Base-by-base conservation (phyloP, 176 grass and related monocot species). In the Bonia amplexicaulis region DNA sequence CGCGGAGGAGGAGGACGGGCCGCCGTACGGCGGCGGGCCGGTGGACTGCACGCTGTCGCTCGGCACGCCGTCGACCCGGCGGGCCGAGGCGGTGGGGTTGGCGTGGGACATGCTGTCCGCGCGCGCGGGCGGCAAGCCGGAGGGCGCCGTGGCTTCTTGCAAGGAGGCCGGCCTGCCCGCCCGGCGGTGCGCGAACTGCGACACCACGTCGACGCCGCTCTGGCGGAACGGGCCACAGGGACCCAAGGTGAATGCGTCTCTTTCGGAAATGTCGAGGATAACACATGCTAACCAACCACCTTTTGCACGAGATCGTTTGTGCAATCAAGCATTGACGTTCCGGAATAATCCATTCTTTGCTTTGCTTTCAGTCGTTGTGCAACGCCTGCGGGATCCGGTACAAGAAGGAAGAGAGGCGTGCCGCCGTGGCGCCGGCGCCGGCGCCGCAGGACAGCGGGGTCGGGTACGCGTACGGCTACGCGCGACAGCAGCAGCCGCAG, bases 301-400 rank as follows among this genome's bases (percentile, higher is more conserved):
- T 52, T 53, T 26, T 13, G 1, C 52, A 35, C 2, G 7, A 15
- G 3, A 6, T 16, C 6, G 25, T 68, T 29, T 17, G 15, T 27
- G 29, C 71, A 29, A 15, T 13, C 46, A 80, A 63, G 15, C 48
- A 44, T n/a, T 6, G 25, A 63, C 60, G 25, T 27, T 63, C 25
- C 61, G 27, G 16, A 31, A 65, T 9, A 33, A 65, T 33, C 13
- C 22, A 19, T 73, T 55, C 46, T 29, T 16, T 33, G 6, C 23
- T 11, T 66, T 79, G 7, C 12, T 23, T 12, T 71, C 86, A 97
- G 94, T 97, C 94, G 59, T 71, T 97, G 75, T 97, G 94, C 74
- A 97, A 97, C 82, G 94, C 94, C 6, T 97, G 94, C 48, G 94
- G 94, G 53, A 97, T 97, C 73, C 82, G 94, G 68, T 92, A 94